A percentile compares a stretch with the other conserved stretches of the same genome.
These are phyloP conservation scores for Letharia lupina DNA, from an alignment of 495 filamentous ascomycete genomes.

Conservation along the genomic window DNA sequence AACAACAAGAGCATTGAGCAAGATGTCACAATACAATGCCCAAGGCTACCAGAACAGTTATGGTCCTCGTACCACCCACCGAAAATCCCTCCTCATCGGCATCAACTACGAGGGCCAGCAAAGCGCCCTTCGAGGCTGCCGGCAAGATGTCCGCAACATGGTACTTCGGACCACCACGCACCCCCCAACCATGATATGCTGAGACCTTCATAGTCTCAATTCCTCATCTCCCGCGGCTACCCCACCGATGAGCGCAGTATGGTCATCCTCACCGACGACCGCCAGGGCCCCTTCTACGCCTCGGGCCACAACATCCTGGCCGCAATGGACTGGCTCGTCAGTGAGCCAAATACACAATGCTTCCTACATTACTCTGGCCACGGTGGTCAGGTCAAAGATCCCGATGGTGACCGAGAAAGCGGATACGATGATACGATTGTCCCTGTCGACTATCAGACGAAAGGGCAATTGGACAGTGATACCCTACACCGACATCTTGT, in stretches of 20 bases:
- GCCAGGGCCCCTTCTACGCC: constrained; percentile 43
- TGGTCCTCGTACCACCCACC: constrained; percentile 26
- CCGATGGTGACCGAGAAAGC: constrained; percentile 35
- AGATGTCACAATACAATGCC: constrained; percentile 1
- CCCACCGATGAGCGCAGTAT: constrained; percentile 40
- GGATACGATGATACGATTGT: constrained; percentile 51
- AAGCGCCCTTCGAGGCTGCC: constrained; percentile 46
- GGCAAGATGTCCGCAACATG: constrained; percentile 48
- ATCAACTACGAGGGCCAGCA: constrained; percentile 52
- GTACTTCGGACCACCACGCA: constrained; percentile 37
- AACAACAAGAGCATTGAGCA: background rate
- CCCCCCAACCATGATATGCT: background rate
- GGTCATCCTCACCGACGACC: constrained; percentile 46
- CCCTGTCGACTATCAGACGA: constrained; percentile 44
- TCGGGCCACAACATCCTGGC: constrained; percentile 49
- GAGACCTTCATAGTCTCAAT: constrained; percentile 8
- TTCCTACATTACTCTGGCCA: constrained; percentile 55
- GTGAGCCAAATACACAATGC: constrained; percentile 37
- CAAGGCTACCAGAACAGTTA: constrained; percentile 9
- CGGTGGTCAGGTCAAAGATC: constrained; percentile 42
- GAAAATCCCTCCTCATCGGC: constrained; percentile 51
- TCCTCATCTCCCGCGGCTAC: constrained; percentile 35
- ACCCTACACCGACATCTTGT: constrained; percentile 45
- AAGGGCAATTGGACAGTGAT: constrained; percentile 46
- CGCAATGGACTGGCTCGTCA: constrained; percentile 50